Evolutionary conservation across 2,329 filamentous ascomycete species (phyloP).

Genomic region (Calonectria pauciramosa): DNA sequence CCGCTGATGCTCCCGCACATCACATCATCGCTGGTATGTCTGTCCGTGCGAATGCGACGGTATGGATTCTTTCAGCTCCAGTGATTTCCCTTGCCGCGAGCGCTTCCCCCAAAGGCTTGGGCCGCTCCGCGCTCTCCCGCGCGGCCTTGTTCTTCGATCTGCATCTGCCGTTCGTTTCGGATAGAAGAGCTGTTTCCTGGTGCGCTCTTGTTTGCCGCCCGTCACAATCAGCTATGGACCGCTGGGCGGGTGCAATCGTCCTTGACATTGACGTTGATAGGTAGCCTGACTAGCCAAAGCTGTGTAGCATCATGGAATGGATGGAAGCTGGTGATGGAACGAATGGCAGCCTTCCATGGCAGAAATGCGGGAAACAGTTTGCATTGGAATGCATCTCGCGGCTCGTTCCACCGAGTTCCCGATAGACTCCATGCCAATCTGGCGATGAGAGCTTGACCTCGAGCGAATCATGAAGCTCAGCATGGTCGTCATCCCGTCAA

Average conservation of each 20-base stretch:
- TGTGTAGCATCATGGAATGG: not conserved
- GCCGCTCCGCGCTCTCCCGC: slow-evolving; percentile 22
- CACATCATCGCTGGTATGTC: slow-evolving; percentile 3
- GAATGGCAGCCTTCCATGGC: not conserved
- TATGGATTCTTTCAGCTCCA: not conserved
- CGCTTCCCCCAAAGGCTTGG: slow-evolving; percentile 15
- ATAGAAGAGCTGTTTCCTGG: not conserved
- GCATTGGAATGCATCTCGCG: not conserved
- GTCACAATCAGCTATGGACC: not conserved
- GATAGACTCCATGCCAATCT: not conserved
- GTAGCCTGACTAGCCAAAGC: not conserved
- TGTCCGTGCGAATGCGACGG: not conserved
- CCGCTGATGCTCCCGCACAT: slow-evolving; percentile 11
- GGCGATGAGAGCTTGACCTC: not conserved
- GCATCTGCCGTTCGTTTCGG: slow-evolving; percentile 15
- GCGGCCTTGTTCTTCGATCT: not conserved
- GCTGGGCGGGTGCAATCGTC: not conserved
- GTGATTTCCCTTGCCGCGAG: not conserved
- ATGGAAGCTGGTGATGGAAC: not conserved
- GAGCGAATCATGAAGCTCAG: not conserved
- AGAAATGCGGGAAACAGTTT: slow-evolving; percentile 4
- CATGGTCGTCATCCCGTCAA: not conserved
- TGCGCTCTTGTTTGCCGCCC: not conserved
- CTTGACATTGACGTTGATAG: not conserved
- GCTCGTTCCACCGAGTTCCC: not conserved